A percentile compares a stretch with the other conserved stretches of the same genome.
These are phyloP conservation scores for Lentinula edodes DNA, from an alignment of 768 basidiomycete genomes.

Conservation along the genomic window DNA sequence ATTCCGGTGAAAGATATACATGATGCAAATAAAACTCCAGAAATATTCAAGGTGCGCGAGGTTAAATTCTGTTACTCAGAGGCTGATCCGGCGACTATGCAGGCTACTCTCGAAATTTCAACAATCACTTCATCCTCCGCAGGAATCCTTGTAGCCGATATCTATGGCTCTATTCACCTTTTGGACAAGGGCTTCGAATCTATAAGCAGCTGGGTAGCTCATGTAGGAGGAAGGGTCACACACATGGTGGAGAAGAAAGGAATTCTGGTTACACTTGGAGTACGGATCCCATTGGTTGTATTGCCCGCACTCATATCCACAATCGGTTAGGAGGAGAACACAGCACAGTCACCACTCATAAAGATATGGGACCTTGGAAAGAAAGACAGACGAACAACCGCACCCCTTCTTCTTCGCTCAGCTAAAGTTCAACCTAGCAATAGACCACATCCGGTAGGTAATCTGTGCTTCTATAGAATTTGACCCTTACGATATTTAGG, in stretches of 20 bases:
- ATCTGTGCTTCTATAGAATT: background rate
- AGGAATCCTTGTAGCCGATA: slow-evolving; percentile 77
- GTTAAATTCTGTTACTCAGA: background rate
- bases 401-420: slow-evolving; percentile 65
- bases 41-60: slow-evolving; percentile 63
- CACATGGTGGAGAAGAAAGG: slow-evolving; percentile 83
- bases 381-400: slow-evolving; percentile 56
- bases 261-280: slow-evolving; percentile 84
- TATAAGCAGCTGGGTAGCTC: slow-evolving; percentile 71
- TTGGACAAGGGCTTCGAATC: slow-evolving; percentile 73
- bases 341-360: slow-evolving; percentile 58
- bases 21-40: slow-evolving; percentile 68
- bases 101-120: slow-evolving; percentile 72
- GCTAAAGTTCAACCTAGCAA: slow-evolving; percentile 71
- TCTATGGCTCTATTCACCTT: slow-evolving; percentile 77
- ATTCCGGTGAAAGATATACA: slow-evolving; percentile 73
- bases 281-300: slow-evolving; percentile 31
- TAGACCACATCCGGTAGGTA: slow-evolving; percentile 70
- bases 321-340: slow-evolving; percentile 63
- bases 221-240: slow-evolving; percentile 73
- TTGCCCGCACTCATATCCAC: background rate
- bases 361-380: slow-evolving; percentile 88
- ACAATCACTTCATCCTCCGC: slow-evolving; percentile 55
- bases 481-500: slow-evolving; percentile 28
- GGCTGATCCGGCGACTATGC: slow-evolving; percentile 5